Evolutionary conservation across 768 basidiomycete species (phyloP).

Genomic region (Collybiopsis luxurians): DNA sequence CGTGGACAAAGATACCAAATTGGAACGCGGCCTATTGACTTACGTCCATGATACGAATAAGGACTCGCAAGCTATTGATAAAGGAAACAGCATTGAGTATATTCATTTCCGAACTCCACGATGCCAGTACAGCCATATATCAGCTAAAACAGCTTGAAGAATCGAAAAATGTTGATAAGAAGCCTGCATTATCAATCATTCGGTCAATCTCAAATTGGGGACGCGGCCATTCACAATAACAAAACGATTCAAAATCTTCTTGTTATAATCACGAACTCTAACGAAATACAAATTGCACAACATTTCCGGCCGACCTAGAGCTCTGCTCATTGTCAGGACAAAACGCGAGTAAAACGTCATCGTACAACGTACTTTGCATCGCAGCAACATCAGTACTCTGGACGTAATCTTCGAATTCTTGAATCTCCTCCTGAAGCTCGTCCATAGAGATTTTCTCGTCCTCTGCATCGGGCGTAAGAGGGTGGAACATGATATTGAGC

Average conservation of each 20-base stretch:
- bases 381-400: conserved; percentile 91
- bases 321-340: not conserved
- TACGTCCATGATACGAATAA: not conserved
- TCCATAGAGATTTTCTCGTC: conserved; percentile 93
- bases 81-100: not conserved
- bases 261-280: not conserved
- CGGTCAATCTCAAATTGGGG: not conserved
- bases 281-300: not conserved
- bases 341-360: not conserved
- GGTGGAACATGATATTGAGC: not conserved
- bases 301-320: not conserved
- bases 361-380: conserved; percentile 82
- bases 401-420: conserved; percentile 82
- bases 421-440: conserved; percentile 89
- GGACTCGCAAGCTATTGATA: not conserved
- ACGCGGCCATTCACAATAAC: too few relatives aligned
- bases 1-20: conserved; percentile 4
- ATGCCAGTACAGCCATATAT: not conserved
- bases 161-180: not conserved
- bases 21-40: not conserved
- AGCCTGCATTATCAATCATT: too few relatives aligned
- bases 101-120: conserved; percentile 7
- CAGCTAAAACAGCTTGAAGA: not conserved
- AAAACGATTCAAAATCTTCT: too few relatives aligned
- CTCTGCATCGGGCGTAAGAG: conserved; percentile 50